Percentiles rank a stretch among this genome's conserved stretches.
phyloP scores from a whole-genome alignment of 2,329 filamentous ascomycete species.

The Penicillium capsulatum region DNA sequence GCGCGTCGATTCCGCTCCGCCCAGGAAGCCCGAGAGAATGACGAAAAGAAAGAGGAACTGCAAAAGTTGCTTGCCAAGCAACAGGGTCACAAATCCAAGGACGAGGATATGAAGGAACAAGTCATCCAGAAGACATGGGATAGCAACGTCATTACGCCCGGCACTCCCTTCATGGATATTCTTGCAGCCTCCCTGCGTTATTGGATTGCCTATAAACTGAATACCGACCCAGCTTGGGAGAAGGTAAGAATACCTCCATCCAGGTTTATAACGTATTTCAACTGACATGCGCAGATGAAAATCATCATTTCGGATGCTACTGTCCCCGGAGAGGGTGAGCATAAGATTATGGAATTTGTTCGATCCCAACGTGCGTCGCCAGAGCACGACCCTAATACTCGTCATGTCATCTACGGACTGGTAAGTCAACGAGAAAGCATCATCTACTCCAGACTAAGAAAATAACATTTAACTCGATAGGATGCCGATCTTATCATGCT shows the following conservation, averaged over 20 bases:
- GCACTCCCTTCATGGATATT: constrained; percentile 98
- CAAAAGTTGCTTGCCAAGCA: constrained; percentile 78
- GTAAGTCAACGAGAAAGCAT: constrained; percentile 31
- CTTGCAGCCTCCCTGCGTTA: constrained; percentile 85
- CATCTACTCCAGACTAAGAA: neutral
- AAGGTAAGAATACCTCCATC: constrained; percentile 49
- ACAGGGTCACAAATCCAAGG: constrained; percentile 57
- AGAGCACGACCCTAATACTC: constrained; percentile 91
- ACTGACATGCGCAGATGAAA: constrained; percentile 57
- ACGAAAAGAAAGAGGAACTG: constrained; percentile 83
- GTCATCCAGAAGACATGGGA: constrained; percentile 87
- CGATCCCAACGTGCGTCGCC: constrained; percentile 86
- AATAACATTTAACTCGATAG: constrained; percentile 27
- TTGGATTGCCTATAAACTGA: constrained; percentile 97
- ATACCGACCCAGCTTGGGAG: constrained; percentile 92
- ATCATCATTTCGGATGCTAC: constrained; percentile 98
- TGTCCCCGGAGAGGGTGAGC: constrained; percentile 94
- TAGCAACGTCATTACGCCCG: constrained; percentile 81
- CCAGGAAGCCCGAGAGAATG: constrained; percentile 90
- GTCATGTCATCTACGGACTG: constrained; percentile 95
- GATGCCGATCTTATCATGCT: constrained; percentile 99
- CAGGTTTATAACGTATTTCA: no score
- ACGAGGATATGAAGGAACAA: constrained; percentile 58
- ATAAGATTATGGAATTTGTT: constrained; percentile 99
- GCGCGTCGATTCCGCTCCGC: constrained; percentile 92